Evolutionary conservation across 1,284 basidiomycete species (phyloP).

Genomic region (Trichosporon sp.): DNA sequence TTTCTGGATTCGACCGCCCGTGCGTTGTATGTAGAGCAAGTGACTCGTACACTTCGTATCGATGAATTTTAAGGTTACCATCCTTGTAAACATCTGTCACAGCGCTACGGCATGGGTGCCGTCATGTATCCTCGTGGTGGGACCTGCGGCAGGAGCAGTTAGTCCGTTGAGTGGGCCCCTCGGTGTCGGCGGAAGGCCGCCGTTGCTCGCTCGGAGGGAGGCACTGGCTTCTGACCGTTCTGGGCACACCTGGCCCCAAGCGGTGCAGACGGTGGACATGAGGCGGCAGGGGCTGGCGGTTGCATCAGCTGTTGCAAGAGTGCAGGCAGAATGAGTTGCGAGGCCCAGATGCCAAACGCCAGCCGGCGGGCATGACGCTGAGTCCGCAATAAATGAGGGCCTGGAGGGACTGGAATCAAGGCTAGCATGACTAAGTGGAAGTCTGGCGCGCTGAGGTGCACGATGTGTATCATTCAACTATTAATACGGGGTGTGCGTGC

Average conservation of each 20-base stretch:
- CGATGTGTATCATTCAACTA: too few relatives aligned
- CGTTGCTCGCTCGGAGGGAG: neutral
- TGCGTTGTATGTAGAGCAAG: neutral
- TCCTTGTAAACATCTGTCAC: conserved; percentile 3
- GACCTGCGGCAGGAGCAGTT: neutral
- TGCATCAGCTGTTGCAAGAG: neutral
- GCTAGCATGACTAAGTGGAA: neutral
- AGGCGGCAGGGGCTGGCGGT: neutral
- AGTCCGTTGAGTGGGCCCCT: neutral
- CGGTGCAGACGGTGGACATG: too few relatives aligned
- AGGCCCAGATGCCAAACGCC: neutral
- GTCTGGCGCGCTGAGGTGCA: too few relatives aligned
- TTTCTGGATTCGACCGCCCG: neutral
- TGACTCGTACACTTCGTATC: neutral
- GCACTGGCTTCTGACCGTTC: neutral
- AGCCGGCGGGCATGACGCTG: neutral
- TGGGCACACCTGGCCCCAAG: too few relatives aligned
- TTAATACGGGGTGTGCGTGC: too few relatives aligned
- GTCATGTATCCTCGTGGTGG: neutral
- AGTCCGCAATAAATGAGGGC: neutral
- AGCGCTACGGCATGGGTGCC: neutral
- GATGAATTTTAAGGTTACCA: conserved; percentile 3
- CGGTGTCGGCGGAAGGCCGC: too few relatives aligned
- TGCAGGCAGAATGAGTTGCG: neutral
- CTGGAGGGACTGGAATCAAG: neutral